Evolutionary conservation across 805 yeast genomes (phyloP).

Genomic region (Barnettozyma vustinii): DNA sequence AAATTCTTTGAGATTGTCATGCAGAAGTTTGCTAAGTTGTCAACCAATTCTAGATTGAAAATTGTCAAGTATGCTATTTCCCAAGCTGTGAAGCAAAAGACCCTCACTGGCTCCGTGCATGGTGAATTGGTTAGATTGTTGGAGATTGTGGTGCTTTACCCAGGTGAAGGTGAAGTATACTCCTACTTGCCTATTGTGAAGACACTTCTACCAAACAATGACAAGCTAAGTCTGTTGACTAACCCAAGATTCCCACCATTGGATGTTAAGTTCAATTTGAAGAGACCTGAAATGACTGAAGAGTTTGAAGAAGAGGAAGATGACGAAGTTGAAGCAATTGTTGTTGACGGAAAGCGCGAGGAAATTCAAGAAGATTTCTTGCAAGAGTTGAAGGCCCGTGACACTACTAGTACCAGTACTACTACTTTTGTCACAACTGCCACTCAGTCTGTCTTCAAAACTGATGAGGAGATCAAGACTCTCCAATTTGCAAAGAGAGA

Average conservation of each 20-base stretch:
- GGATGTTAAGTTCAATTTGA: constrained; percentile 20
- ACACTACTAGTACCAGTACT: too few species aligned
- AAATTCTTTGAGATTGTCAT: constrained; percentile 46
- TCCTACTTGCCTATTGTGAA: constrained; percentile 71
- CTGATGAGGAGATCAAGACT: constrained; percentile 21
- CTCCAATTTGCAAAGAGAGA: constrained; percentile 18
- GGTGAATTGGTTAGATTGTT: constrained; percentile 34
- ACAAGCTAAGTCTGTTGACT: constrained; percentile 50
- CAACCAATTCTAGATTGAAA: constrained; percentile 58
- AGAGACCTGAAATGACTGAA: constrained; percentile 20
- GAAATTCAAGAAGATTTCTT: constrained; percentile 14
- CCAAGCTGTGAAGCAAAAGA: constrained; percentile 30
- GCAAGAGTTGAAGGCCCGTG: constrained; percentile 12
- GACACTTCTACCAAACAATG: constrained; percentile 43
- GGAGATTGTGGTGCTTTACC: constrained; percentile 56
- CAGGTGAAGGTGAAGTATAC: constrained; percentile 53
- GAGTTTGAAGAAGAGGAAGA: constrained; percentile 25
- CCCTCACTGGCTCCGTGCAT: constrained; percentile 26
- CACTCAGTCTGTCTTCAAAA: constrained; percentile 17
- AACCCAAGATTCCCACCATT: constrained; percentile 70
- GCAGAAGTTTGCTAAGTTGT: constrained; percentile 41
- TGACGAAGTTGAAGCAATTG: constrained; percentile 15
- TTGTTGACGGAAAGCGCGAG: constrained; percentile 4
- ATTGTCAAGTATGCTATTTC: constrained; percentile 43
- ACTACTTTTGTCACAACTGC: background rate